Evolutionary conservation across 176 grass and related monocot genomes (phyloP), one percentile per base, ranked within the genome.

Genomic region (Ampelocalamus luodianensis): DNA sequence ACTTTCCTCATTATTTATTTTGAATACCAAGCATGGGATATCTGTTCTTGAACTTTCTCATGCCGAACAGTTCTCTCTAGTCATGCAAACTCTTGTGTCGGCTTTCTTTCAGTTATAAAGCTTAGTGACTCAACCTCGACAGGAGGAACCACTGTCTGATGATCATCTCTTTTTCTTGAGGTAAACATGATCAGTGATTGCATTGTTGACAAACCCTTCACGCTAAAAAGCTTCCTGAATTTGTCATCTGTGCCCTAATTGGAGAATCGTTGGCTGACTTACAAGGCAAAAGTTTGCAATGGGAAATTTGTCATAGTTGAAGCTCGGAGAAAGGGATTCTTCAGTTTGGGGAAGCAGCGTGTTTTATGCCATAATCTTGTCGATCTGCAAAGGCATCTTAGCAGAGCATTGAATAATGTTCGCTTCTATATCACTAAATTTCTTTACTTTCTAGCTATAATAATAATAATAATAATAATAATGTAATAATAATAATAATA

Each of bases 281-380:
- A n/a, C 83, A 97, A n/a, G 96, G 90, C 77, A 73, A 99, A 99
- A 49, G 88, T 99, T 82, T 96, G 93, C 80, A 92, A 90, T 64
- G 96, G 96, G 22, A 99, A 99, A 84, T 89, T 94, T 59, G 34
- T 92, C 71, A 81, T 91, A 43, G 82, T 96, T 68, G 96, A 96
- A 92, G 93, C 96, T 77, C 88, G 93, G 48, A 80, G 87, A 66
- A 96, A 91, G 85, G 96, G 96, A 64, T 99, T 99, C 81, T 94
- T 94, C 88, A 99, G 96, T 88, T 71, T 99, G 36, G 96, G 93
- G 80, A 99, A 96, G 82, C 96, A 96, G 74, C 93, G 88, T 38
- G 91, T 94, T 59, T 79, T 99, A 76, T 99, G 93, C 86, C 96
- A 96, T 54, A 96, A 99, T 83, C 93, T 99, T 72, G 90, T 96